phyloP scores from a whole-genome alignment of 2,329 filamentous ascomycete genomes.

The Neopestalotiopsis rosae region DNA sequence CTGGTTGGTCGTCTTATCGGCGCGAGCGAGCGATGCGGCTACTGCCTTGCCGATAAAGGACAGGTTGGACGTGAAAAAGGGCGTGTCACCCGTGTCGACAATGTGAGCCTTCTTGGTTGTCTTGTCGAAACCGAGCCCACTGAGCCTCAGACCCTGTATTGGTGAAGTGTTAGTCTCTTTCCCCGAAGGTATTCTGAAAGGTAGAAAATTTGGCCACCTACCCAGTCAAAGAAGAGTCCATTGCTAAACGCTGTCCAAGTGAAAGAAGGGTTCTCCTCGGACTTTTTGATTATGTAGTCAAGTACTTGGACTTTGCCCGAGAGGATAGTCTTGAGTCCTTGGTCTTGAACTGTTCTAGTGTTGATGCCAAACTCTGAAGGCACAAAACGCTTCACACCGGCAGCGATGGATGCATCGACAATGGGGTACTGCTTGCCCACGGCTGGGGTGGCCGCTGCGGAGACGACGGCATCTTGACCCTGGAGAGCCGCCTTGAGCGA shows the following conservation, averaged over 20 bases:
- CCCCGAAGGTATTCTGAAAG: background rate
- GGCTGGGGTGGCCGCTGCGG: constrained; percentile 46
- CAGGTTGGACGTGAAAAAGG: constrained; percentile 57
- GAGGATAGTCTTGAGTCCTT: constrained; percentile 30
- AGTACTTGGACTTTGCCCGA: constrained; percentile 38
- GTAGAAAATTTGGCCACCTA: constrained; percentile 27
- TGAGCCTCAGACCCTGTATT: background rate
- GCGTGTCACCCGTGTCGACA: constrained; percentile 60
- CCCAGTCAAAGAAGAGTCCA: constrained; percentile 68
- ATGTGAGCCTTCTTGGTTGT: constrained; percentile 55
- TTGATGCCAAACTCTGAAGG: constrained; percentile 57
- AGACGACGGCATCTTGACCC: constrained; percentile 61
- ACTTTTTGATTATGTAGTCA: constrained; percentile 57
- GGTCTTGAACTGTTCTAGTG: constrained; percentile 31
- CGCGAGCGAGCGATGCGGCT: constrained; percentile 52
- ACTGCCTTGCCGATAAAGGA: constrained; percentile 57
- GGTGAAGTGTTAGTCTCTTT: background rate
- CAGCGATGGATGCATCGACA: constrained; percentile 60
- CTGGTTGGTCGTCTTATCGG: constrained; percentile 59
- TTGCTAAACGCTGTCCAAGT: constrained; percentile 65
- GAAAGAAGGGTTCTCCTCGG: constrained; percentile 49
- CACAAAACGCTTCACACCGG: constrained; percentile 62
- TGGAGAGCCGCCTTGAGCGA: constrained; percentile 52
- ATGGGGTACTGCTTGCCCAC: constrained; percentile 54
- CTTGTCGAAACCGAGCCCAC: constrained; percentile 53